A percentile compares a stretch with the other conserved stretches of the same genome.
phyloP scores from a whole-genome alignment of 345 rosid species.

The Raphanus raphanistrum region DNA sequence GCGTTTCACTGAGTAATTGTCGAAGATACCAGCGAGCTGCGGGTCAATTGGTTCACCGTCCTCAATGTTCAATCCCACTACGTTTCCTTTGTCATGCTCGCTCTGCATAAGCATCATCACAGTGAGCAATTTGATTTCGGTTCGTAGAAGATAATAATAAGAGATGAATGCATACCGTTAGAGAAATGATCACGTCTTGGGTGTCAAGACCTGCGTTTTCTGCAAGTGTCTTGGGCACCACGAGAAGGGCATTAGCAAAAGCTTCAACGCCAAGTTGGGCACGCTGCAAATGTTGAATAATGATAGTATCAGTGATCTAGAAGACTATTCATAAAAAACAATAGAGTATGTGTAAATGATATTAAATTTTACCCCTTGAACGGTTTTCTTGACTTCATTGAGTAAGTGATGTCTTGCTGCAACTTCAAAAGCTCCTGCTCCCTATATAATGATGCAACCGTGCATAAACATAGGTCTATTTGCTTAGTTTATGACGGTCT shows the following conservation, averaged over 20 bases:
- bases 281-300: slow-evolving; percentile 53
- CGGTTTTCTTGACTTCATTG: slow-evolving; percentile 88
- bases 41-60: slow-evolving; percentile 94
- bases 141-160: not conserved
- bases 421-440: slow-evolving; percentile 98
- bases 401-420: slow-evolving; percentile 88
- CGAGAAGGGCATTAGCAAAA: slow-evolving; percentile 95
- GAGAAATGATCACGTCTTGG: slow-evolving; percentile 87
- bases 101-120: slow-evolving; percentile 50
- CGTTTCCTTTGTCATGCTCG: slow-evolving; percentile 86
- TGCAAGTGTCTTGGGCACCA: slow-evolving; percentile 93
- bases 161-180: slow-evolving; percentile 52
- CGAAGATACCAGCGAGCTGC: slow-evolving; percentile 86
- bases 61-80: slow-evolving; percentile 82
- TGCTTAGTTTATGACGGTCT: not conserved
- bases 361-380: slow-evolving; percentile 78
- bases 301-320: slow-evolving; percentile 12
- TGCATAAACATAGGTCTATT: not conserved
- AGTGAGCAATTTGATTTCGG: not conserved
- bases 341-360: not conserved
- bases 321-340: not conserved
- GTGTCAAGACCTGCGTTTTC: slow-evolving; percentile 97
- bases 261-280: slow-evolving; percentile 98
- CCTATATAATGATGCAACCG: slow-evolving; percentile 48
- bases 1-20: slow-evolving; percentile 95